These are phyloP conservation scores for Ceratocystis variospora DNA, from an alignment of 2,329 filamentous ascomycete genomes.

Conservation along the genomic window DNA sequence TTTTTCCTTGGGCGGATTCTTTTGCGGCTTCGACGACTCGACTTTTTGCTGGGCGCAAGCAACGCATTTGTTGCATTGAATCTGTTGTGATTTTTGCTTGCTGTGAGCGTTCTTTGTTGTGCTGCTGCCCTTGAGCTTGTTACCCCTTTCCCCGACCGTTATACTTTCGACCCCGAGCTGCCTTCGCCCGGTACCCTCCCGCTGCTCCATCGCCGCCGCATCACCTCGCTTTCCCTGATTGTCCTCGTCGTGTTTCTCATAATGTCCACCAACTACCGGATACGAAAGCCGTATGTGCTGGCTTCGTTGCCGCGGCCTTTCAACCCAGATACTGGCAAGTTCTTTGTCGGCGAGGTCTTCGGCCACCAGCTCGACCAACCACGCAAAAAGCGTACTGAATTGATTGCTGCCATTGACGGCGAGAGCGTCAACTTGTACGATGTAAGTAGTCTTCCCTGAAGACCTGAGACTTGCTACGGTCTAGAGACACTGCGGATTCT, in stretches of 20 bases:
- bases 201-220: not conserved
- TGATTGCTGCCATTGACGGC: constrained; percentile 50
- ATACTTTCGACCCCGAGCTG: not conserved
- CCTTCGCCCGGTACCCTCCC: not conserved
- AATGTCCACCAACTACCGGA: constrained; percentile 47
- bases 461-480: too few species aligned
- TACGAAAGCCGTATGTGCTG: constrained; percentile 51
- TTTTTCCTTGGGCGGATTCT: constrained; percentile 9
- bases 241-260: constrained; percentile 18
- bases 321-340: constrained; percentile 34
- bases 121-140: not conserved
- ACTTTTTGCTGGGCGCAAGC: not conserved
- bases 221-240: not conserved
- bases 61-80: not conserved
- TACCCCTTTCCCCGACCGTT: not conserved
- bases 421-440: constrained; percentile 54
- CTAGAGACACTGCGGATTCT: not conserved
- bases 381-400: constrained; percentile 49
- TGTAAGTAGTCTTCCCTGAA: constrained; percentile 30
- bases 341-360: constrained; percentile 47
- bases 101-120: not conserved
- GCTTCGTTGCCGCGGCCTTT: constrained; percentile 46
- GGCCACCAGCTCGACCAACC: constrained; percentile 43
- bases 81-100: not conserved
- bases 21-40: not conserved